A percentile compares a stretch with the other conserved stretches of the same genome.
Conservation (phyloP, 2,329 filamentous ascomycete genomes). For the Raffaelea albimanens region DNA sequence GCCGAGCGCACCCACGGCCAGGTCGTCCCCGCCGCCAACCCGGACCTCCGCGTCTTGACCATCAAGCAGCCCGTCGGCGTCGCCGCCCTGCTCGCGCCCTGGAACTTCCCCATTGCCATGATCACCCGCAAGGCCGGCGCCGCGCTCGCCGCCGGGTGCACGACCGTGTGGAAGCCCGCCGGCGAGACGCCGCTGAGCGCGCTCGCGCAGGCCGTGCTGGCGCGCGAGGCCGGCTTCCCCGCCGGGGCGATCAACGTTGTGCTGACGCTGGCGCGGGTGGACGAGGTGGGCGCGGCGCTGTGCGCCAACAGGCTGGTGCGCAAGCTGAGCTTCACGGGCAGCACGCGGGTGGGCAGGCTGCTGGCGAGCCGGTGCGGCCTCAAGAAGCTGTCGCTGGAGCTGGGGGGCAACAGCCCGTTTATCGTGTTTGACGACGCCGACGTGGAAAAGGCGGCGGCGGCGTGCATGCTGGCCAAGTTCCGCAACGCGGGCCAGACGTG, state of each 20-base stretch:
- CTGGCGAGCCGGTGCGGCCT: slow-evolving; percentile 81
- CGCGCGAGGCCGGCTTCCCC: slow-evolving; percentile 77
- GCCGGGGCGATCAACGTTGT: slow-evolving; percentile 86
- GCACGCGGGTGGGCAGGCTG: slow-evolving; percentile 54
- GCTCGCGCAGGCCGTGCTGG: slow-evolving; percentile 78
- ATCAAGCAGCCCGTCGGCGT: slow-evolving; percentile 79
- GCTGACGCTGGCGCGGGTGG: slow-evolving; percentile 69
- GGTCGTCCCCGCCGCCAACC: slow-evolving; percentile 58
- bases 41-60: slow-evolving; percentile 62
- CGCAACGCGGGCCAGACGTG: slow-evolving; percentile 92
- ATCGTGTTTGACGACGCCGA: slow-evolving; percentile 97
- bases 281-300: slow-evolving; percentile 65
- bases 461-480: slow-evolving; percentile 83
- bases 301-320: slow-evolving; percentile 69
- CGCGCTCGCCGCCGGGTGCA: slow-evolving; percentile 87
- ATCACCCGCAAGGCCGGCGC: slow-evolving; percentile 62
- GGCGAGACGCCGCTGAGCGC: slow-evolving; percentile 88
- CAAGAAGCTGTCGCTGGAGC: slow-evolving; percentile 78
- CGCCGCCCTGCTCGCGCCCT: slow-evolving; percentile 74
- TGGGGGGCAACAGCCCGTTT: slow-evolving; percentile 91
- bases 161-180: slow-evolving; percentile 84
- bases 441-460: slow-evolving; percentile 71
- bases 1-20: slow-evolving; percentile 64
- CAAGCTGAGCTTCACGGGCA: slow-evolving; percentile 94
- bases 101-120: slow-evolving; percentile 81